Percentiles rank a stretch among this genome's conserved stretches.
Conservation (phyloP, 768 basidiomycete genomes). For the Lactarius quietus region DNA sequence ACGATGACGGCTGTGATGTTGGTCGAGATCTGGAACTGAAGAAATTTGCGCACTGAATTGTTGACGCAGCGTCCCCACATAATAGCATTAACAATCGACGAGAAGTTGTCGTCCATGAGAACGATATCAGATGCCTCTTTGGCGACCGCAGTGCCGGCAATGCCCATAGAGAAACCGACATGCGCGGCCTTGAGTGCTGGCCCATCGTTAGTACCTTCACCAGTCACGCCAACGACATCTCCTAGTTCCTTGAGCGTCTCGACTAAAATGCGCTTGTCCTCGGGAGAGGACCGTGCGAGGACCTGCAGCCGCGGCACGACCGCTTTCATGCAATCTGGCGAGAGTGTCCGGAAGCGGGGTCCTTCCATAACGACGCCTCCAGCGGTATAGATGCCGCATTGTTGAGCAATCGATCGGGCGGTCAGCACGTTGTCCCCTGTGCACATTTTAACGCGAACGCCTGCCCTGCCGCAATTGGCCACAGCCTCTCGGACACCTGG, state of each 20-base stretch:
- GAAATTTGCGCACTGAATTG: conserved; percentile 94
- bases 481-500: conserved; percentile 88
- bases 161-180: conserved; percentile 96
- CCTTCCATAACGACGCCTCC: conserved; percentile 99
- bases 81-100: conserved; percentile 94
- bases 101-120: conserved; percentile 95
- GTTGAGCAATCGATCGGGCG: conserved; percentile 91
- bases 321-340: conserved; percentile 66
- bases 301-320: conserved; percentile 95
- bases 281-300: conserved; percentile 93
- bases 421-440: conserved; percentile 97
- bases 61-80: conserved; percentile 99
- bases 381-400: conserved; percentile 91
- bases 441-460: conserved; percentile 96
- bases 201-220: conserved; percentile 97
- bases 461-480: conserved; percentile 79
- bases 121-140: conserved; percentile 99
- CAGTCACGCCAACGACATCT: conserved; percentile 92
- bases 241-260: conserved; percentile 85
- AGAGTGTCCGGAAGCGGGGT: conserved; percentile 82
- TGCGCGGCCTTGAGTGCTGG: conserved; percentile 93
- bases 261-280: conserved; percentile 94
- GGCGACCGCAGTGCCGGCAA: conserved; percentile 95
- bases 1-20: conserved; percentile 95
- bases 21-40: conserved; percentile 92